Conservation (phyloP, 176 grass and related monocot genomes). For the Dactylis glomerata region DNA sequence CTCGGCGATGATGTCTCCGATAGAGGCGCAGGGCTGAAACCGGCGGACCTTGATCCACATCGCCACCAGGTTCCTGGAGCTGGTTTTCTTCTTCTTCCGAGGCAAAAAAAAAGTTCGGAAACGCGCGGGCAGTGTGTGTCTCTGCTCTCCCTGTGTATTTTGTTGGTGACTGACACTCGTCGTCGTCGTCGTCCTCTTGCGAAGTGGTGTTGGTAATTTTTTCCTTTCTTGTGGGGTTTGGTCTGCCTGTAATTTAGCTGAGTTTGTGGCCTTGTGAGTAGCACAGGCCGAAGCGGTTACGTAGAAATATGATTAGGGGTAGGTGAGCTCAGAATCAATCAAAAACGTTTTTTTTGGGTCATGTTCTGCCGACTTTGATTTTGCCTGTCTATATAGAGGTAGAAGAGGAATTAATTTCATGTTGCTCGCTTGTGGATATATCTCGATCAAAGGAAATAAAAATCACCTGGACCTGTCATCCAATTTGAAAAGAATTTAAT, state of each 20-base stretch:
- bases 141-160: slow-evolving; percentile 31
- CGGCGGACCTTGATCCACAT: background rate
- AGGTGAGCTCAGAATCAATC: slow-evolving; percentile 49
- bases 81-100: slow-evolving; percentile 24
- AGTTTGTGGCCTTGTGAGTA: slow-evolving; percentile 35
- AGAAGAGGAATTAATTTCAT: slow-evolving; percentile 7
- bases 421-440: slow-evolving; percentile 9
- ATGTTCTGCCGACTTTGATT: slow-evolving; percentile 35
- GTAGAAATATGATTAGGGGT: slow-evolving; percentile 38
- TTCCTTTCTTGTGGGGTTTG: slow-evolving; percentile 25
- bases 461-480: background rate
- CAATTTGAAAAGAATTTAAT: background rate
- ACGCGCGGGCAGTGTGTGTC: slow-evolving; percentile 16
- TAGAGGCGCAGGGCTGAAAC: slow-evolving; percentile 66
- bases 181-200: background rate
- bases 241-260: slow-evolving; percentile 53
- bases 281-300: slow-evolving; percentile 25
- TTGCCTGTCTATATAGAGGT: slow-evolving; percentile 28
- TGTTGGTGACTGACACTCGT: slow-evolving; percentile 37
- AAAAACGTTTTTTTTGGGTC: slow-evolving; percentile 16
- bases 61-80: slow-evolving; percentile 28
- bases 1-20: slow-evolving; percentile 60
- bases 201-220: slow-evolving; percentile 7
- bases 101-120: slow-evolving; percentile 3
- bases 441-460: background rate